Conservation (phyloP, 169 alveolate genomes). For the Plasmodium gaboni region DNA sequence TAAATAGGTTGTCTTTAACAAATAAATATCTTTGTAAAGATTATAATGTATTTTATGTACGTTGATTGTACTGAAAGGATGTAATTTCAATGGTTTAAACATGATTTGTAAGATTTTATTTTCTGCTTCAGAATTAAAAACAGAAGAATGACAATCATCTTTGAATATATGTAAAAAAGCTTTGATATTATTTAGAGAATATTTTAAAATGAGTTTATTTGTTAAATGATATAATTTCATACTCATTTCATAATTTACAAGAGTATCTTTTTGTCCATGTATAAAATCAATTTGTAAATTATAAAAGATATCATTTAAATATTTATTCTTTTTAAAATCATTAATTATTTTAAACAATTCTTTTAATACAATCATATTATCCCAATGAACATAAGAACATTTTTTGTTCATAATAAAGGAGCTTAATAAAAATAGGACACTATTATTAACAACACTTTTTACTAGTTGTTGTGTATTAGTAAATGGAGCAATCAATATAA, state of each 20-base stretch:
- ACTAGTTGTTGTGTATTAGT: slow-evolving; percentile 73
- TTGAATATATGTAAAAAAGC: slow-evolving; percentile 38
- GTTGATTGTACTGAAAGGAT: slow-evolving; percentile 66
- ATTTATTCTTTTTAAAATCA: slow-evolving; percentile 44
- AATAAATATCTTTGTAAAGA: slow-evolving; percentile 57
- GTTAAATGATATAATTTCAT: slow-evolving; percentile 35
- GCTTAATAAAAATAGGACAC: slow-evolving; percentile 53
- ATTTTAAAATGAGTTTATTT: slow-evolving; percentile 30
- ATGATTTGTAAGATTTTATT: slow-evolving; percentile 59
- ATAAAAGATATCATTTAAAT: slow-evolving; percentile 27
- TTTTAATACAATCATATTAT: slow-evolving; percentile 42
- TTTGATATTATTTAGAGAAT: slow-evolving; percentile 32
- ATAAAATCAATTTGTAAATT: slow-evolving; percentile 63
- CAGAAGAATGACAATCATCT: slow-evolving; percentile 69
- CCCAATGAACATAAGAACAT: slow-evolving; percentile 75
- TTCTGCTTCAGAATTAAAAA: slow-evolving; percentile 59
- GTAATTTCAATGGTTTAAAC: slow-evolving; percentile 59
- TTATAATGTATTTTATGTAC: slow-evolving; percentile 52
- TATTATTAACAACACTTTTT: slow-evolving; percentile 49
- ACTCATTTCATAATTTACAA: slow-evolving; percentile 70
- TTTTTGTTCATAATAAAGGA: slow-evolving; percentile 67
- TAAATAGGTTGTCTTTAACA: slow-evolving; percentile 49
- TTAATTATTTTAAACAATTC: slow-evolving; percentile 46
- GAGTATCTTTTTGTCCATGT: slow-evolving; percentile 69
- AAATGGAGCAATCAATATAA: slow-evolving; percentile 63